Evolutionary conservation across 257 asterid species (phyloP).

Genomic region (Salvia miltiorrhiza): DNA sequence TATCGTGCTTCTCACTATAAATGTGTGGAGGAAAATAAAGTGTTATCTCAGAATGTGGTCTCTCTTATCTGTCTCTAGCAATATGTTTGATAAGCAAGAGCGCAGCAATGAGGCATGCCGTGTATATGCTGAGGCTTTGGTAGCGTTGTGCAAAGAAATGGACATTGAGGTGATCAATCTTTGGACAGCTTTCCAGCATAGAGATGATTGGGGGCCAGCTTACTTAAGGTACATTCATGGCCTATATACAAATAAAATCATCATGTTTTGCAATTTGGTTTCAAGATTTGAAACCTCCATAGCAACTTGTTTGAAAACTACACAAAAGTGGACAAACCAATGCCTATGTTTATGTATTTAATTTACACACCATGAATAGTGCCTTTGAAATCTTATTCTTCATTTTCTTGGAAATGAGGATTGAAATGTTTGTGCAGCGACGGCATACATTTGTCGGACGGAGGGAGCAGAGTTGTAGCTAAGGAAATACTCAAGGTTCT

Average conservation of each 20-base stretch:
- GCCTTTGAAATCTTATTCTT: too few relatives aligned
- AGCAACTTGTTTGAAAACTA: neutral
- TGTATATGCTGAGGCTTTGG: conserved; percentile 55
- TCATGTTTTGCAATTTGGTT: neutral
- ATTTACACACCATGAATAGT: too few relatives aligned
- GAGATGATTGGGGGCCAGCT: conserved; percentile 50
- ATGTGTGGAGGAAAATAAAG: too few relatives aligned
- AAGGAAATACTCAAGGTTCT: conserved; percentile 44
- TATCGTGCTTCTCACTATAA: neutral
- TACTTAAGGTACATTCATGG: conserved; percentile 43
- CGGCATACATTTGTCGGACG: conserved; percentile 48
- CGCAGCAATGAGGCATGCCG: conserved; percentile 51
- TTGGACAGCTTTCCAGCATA: conserved; percentile 55
- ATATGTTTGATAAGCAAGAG: conserved; percentile 27
- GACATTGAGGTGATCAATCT: conserved; percentile 55
- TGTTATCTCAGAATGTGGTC: neutral
- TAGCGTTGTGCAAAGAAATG: conserved; percentile 45
- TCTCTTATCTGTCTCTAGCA: conserved; percentile 21
- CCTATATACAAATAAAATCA: neutral
- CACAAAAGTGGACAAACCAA: too few relatives aligned
- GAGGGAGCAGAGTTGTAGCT: conserved; percentile 42
- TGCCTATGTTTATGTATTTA: too few relatives aligned
- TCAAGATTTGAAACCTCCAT: neutral
- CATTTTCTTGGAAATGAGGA: neutral
- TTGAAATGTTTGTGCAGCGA: conserved; percentile 23